Evolutionary conservation across 345 rosid genomes (phyloP).

Genomic region (Linum tenue): DNA sequence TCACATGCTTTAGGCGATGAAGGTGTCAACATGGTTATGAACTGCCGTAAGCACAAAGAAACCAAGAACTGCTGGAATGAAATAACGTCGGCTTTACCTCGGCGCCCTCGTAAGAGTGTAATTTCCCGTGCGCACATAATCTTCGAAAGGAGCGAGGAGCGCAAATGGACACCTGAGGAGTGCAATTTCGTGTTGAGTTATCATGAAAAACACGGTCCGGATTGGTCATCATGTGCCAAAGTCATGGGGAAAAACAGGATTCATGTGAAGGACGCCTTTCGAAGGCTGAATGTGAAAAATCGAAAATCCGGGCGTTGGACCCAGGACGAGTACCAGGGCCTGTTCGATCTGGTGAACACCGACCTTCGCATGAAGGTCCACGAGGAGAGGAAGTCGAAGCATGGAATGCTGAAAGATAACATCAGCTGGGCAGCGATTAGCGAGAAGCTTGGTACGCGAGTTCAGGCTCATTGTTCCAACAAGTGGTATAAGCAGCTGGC

Average conservation of each 20-base stretch:
- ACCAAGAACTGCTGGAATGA: conserved; percentile 61
- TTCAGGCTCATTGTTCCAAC: conserved; percentile 29
- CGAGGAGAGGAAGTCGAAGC: conserved; percentile 42
- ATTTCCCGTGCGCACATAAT: conserved; percentile 52
- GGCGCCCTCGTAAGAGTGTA: conserved; percentile 41
- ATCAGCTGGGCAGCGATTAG: conserved; percentile 69
- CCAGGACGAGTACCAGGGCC: conserved; percentile 56
- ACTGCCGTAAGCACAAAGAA: conserved; percentile 30
- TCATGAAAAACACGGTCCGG: conserved; percentile 44
- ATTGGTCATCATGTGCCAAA: conserved; percentile 53
- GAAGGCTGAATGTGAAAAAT: conserved; percentile 36
- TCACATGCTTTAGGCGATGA: conserved; percentile 49
- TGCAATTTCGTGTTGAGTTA: conserved; percentile 28
- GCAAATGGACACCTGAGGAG: conserved; percentile 59
- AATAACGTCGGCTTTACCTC: conserved; percentile 49
- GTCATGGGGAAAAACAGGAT: conserved; percentile 49
- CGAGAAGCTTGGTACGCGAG: conserved; percentile 34
- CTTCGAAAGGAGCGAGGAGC: conserved; percentile 43
- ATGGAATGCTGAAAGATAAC: conserved; percentile 66
- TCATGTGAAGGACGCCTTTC: conserved; percentile 76
- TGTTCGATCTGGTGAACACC: conserved; percentile 59
- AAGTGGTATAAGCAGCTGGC: conserved; percentile 62
- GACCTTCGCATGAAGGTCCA: conserved; percentile 46
- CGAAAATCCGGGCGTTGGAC: conserved; percentile 47
- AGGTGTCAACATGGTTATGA: conserved; percentile 52